These are phyloP conservation scores for Didymella pomorum DNA, from an alignment of 2,329 filamentous ascomycete species.

Conservation along the genomic window DNA sequence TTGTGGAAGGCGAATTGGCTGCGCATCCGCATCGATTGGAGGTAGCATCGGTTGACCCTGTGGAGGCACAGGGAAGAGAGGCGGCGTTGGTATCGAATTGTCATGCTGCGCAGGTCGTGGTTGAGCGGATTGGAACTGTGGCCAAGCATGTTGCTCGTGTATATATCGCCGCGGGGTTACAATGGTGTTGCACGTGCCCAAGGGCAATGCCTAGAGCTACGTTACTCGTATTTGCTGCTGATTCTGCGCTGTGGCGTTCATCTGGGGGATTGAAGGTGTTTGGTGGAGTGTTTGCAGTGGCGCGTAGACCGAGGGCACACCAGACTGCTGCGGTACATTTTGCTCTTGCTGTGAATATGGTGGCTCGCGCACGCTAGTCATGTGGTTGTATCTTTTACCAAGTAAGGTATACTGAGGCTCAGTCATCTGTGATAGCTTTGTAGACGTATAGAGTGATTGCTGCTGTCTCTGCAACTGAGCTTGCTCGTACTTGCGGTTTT, in stretches of 20 bases:
- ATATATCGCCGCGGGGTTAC: neutral
- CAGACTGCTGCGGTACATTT: neutral
- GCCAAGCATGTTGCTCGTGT: neutral
- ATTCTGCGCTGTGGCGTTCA: neutral
- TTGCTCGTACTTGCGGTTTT: conserved; percentile 3
- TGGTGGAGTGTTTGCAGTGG: neutral
- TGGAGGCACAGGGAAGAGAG: neutral
- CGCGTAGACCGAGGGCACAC: neutral
- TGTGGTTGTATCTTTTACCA: neutral
- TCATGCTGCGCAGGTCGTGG: neutral
- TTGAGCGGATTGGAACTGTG: neutral
- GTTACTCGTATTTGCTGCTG: neutral
- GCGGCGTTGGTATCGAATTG: neutral
- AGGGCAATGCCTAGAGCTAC: neutral
- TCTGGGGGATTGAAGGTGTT: neutral
- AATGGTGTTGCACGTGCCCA: neutral
- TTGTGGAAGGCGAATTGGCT: neutral
- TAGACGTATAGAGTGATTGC: neutral
- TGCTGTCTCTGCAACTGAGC: neutral
- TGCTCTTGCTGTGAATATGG: neutral
- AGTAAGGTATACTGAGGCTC: neutral
- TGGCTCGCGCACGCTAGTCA: neutral
- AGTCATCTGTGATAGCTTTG: neutral
- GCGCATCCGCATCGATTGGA: neutral
- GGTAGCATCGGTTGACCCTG: neutral